Percentiles rank a stretch among this genome's conserved stretches.
Conservation (phyloP, 2,329 filamentous ascomycete species). For the Gnomoniopsis smithogilvyi region DNA sequence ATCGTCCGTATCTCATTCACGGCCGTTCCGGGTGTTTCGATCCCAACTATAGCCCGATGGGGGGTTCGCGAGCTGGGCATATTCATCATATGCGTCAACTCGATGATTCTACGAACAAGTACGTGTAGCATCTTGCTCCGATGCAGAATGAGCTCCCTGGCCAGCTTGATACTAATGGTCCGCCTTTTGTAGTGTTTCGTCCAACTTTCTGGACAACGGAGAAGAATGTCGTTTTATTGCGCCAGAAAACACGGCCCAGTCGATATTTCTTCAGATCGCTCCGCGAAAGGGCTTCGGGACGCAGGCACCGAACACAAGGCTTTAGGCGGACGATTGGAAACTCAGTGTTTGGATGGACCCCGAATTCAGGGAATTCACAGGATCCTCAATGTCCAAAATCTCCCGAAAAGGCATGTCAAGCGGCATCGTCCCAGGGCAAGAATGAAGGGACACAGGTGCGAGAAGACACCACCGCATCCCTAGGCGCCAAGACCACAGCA, state of each 20-base stretch:
- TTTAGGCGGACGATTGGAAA: not conserved
- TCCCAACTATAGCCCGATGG: not conserved
- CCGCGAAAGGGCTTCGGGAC: slow-evolving; percentile 1
- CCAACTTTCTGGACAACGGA: not conserved
- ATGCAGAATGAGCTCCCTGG: not conserved
- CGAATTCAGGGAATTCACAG: not conserved
- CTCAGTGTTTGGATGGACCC: not conserved
- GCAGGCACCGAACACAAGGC: not conserved
- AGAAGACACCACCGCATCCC: not conserved
- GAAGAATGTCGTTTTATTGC: not conserved
- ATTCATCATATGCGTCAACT: not conserved
- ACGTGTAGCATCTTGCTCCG: not conserved
- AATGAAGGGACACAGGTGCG: too few relatives aligned
- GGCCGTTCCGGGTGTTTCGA: not conserved
- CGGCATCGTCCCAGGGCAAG: too few relatives aligned
- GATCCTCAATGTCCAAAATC: not conserved
- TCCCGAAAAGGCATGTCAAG: too few relatives aligned
- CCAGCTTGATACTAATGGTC: not conserved
- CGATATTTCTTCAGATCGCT: not conserved
- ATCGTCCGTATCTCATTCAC: not conserved
- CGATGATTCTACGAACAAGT: not conserved
- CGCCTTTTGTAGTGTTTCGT: not conserved
- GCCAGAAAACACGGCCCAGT: not conserved
- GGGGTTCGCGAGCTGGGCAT: not conserved
- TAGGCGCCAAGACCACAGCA: not conserved